Evolutionary conservation across 495 filamentous ascomycete species (phyloP).

Genomic region (Aspergillus coremiiformis): DNA sequence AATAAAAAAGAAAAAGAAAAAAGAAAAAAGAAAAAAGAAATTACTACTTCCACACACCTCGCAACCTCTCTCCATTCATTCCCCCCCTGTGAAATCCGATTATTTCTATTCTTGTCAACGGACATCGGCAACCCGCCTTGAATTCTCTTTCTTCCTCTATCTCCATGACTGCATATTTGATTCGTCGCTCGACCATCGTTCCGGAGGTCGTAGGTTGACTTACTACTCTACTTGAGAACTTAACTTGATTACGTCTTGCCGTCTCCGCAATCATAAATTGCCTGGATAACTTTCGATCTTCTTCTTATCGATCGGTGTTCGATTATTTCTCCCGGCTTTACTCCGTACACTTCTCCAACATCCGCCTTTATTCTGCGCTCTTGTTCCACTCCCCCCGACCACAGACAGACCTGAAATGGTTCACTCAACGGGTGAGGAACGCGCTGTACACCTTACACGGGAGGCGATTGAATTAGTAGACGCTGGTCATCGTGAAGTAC

Average conservation of each 20-base stretch:
- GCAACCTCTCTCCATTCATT: not conserved
- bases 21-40: not conserved
- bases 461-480: constrained; percentile 46
- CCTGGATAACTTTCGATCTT: not conserved
- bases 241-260: not conserved
- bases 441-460: constrained; percentile 41
- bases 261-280: not conserved
- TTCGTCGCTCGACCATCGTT: constrained; percentile 13
- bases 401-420: constrained; percentile 40
- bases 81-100: not conserved
- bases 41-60: not conserved
- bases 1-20: too few species aligned
- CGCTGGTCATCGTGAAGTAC: constrained; percentile 43
- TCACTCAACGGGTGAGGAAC: constrained; percentile 39
- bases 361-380: constrained; percentile 5
- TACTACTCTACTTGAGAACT: not conserved
- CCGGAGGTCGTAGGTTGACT: constrained; percentile 14
- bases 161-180: constrained; percentile 14
- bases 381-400: constrained; percentile 7
- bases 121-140: constrained; percentile 2
- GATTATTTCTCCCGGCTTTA: not conserved
- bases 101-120: constrained; percentile 5
- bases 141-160: not conserved
- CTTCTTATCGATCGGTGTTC: not conserved
- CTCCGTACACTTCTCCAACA: constrained; percentile 7